Conservation (phyloP, 2,329 filamentous ascomycete species). For the Sclerotinia glacialis region DNA sequence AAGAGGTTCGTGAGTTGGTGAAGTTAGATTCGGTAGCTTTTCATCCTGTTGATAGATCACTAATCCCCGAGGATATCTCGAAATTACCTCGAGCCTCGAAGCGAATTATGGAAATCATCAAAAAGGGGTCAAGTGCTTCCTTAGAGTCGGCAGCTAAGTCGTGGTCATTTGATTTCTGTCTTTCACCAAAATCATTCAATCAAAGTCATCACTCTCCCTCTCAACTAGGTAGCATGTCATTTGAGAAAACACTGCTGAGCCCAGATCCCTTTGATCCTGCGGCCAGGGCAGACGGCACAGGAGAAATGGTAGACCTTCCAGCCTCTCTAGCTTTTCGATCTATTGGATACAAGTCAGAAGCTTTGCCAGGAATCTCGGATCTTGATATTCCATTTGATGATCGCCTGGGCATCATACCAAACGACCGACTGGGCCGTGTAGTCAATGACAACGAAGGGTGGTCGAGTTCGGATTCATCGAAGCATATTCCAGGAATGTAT, state of each 20-base stretch:
- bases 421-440: conserved; percentile 77
- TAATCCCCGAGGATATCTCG: conserved; percentile 66
- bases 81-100: conserved; percentile 72
- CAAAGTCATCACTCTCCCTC: conserved; percentile 44
- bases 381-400: conserved; percentile 77
- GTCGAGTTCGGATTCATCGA: conserved; percentile 23
- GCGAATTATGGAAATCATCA: conserved; percentile 75
- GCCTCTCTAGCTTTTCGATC: conserved; percentile 81
- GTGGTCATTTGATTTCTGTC: conserved; percentile 83
- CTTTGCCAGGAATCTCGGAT: conserved; percentile 70
- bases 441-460: conserved; percentile 38
- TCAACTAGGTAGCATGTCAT: conserved; percentile 62
- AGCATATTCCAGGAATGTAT: conserved; percentile 68
- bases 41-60: conserved; percentile 59
- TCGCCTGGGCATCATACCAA: conserved; percentile 71
- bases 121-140: conserved; percentile 63
- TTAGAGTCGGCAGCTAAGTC: conserved; percentile 53
- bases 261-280: conserved; percentile 53
- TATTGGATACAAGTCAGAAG: conserved; percentile 87
- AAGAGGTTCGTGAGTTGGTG: conserved; percentile 86
- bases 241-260: conserved; percentile 59
- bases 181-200: conserved; percentile 70
- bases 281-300: conserved; percentile 50
- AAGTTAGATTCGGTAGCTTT: conserved; percentile 72
- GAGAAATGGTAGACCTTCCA: conserved; percentile 52